Percentiles rank a stretch among this genome's conserved stretches.
Conservation (phyloP, 345 rosid genomes). For the Euclidium syriacum region DNA sequence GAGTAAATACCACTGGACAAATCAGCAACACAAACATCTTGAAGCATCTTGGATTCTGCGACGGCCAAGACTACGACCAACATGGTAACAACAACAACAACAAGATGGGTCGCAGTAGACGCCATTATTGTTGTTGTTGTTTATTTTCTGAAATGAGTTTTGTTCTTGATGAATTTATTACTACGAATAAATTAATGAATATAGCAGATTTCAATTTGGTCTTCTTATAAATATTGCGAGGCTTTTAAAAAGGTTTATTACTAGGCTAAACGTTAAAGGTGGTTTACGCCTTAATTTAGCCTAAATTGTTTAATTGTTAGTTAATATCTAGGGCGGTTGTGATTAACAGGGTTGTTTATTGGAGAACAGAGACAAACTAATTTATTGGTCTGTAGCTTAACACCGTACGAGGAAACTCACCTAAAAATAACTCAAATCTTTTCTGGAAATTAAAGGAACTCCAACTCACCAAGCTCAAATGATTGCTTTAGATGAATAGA, state of each 20-base stretch:
- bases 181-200: not conserved
- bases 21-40: conserved; percentile 90
- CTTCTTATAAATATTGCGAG: not conserved
- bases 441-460: conserved; percentile 4
- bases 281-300: not conserved
- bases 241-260: not conserved
- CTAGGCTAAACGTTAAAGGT: conserved; percentile 13
- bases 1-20: conserved; percentile 36
- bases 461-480: not conserved
- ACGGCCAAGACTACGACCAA: conserved; percentile 25
- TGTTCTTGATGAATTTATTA: conserved; percentile 2
- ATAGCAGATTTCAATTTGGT: not conserved
- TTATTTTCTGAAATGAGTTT: not conserved
- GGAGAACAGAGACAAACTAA: conserved; percentile 12
- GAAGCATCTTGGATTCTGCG: conserved; percentile 67
- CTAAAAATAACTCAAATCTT: not conserved
- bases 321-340: conserved; percentile 1
- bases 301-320: not conserved
- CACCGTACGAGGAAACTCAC: conserved; percentile 20
- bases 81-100: conserved; percentile 20
- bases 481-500: not conserved
- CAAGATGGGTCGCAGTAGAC: conserved; percentile 2
- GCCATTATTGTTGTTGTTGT: conserved; percentile 27
- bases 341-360: not conserved
- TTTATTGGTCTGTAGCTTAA: not conserved